Percentiles rank a stretch among this genome's conserved stretches.
These are phyloP conservation scores for Corynascus novoguineensis DNA, from an alignment of 495 filamentous ascomycete genomes.

Conservation along the genomic window DNA sequence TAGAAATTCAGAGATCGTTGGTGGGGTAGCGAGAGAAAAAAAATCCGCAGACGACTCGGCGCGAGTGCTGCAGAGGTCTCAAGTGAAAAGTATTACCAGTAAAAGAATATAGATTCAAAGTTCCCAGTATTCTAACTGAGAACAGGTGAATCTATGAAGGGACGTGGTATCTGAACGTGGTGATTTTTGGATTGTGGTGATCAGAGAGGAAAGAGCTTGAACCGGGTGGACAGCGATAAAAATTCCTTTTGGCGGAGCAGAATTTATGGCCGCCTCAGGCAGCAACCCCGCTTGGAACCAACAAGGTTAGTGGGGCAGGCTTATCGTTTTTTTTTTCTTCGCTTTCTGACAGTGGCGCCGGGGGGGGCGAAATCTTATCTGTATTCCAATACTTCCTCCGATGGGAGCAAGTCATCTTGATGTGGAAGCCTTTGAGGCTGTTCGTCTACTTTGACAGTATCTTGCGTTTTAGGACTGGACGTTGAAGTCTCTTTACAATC, in stretches of 20 bases:
- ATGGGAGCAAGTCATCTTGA: background rate
- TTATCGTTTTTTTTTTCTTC: background rate
- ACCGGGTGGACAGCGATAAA: conserved; percentile 21
- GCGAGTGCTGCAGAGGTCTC: conserved; percentile 34
- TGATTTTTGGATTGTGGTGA: conserved; percentile 29
- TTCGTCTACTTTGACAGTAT: too few relatives aligned
- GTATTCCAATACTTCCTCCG: background rate
- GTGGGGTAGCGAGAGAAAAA: conserved; percentile 42
- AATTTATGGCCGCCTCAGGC: conserved; percentile 31
- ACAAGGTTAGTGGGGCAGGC: conserved; percentile 20
- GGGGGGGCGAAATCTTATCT: conserved; percentile 4
- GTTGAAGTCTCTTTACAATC: too few relatives aligned
- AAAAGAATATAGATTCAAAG: conserved; percentile 38
- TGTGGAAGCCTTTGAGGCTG: too few relatives aligned
- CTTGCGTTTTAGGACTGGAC: too few relatives aligned
- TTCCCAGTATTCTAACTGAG: conserved; percentile 36
- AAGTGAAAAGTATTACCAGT: conserved; percentile 33
- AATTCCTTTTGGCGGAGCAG: conserved; percentile 27
- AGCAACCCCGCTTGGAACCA: conserved; percentile 18
- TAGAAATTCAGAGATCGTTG: conserved; percentile 44
- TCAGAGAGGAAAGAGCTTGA: conserved; percentile 28
- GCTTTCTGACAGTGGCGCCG: background rate
- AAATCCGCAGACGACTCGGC: conserved; percentile 39
- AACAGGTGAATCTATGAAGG: conserved; percentile 39
- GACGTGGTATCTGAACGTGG: conserved; percentile 26